Conservation (phyloP, 108 stramenopile species). For the Licmophora abbreviata region DNA sequence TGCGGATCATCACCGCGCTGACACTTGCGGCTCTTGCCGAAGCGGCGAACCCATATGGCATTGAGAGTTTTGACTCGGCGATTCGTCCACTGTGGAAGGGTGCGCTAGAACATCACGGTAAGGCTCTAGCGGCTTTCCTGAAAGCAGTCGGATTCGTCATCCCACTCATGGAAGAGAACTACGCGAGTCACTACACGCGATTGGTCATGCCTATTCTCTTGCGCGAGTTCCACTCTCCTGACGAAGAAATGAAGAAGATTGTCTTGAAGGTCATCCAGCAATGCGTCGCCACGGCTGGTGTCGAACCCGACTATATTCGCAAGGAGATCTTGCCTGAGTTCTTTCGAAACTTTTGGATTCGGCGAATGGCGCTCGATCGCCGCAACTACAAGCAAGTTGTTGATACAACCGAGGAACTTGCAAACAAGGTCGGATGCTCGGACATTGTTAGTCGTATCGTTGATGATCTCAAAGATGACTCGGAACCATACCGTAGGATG, state of each 20-base stretch:
- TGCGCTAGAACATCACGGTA: slow-evolving; percentile 93
- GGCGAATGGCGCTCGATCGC: slow-evolving; percentile 97
- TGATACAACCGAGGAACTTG: slow-evolving; percentile 97
- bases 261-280: slow-evolving; percentile 98
- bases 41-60: slow-evolving; percentile 97
- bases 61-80: slow-evolving; percentile 98
- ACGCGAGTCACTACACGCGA: slow-evolving; percentile 98
- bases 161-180: slow-evolving; percentile 98
- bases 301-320: slow-evolving; percentile 94
- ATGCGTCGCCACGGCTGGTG: slow-evolving; percentile 97
- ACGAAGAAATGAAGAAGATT: slow-evolving; percentile 97
- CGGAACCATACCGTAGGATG: slow-evolving; percentile 98
- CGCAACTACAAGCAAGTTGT: slow-evolving; percentile 97
- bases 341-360: slow-evolving; percentile 97
- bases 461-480: slow-evolving; percentile 99
- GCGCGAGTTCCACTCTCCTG: slow-evolving; percentile 93
- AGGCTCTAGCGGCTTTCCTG: slow-evolving; percentile 96
- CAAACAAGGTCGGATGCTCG: slow-evolving; percentile 96
- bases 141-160: slow-evolving; percentile 98
- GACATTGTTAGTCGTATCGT: slow-evolving; percentile 94
- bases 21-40: slow-evolving; percentile 96
- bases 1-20: slow-evolving; percentile 94
- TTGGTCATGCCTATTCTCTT: slow-evolving; percentile 98
- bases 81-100: slow-evolving; percentile 98
- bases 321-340: slow-evolving; percentile 97